Conservation (phyloP, 129 eudicot species). For the Silybum marianum region DNA sequence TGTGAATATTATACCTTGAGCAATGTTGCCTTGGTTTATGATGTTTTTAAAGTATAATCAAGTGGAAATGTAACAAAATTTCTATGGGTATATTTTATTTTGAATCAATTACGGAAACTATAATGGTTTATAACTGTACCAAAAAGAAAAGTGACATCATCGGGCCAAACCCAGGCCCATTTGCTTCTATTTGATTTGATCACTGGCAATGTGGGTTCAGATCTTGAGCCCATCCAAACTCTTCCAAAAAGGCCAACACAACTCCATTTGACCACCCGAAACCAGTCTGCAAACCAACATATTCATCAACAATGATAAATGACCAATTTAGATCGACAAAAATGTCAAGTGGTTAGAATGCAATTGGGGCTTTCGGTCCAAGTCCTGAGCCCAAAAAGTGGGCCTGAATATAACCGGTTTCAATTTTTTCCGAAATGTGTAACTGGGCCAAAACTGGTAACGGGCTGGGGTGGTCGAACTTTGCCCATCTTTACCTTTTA, state of each 20-base stretch:
- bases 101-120: not conserved
- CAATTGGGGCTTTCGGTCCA: not conserved
- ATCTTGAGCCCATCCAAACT: constrained; percentile 93
- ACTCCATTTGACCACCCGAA: constrained; percentile 99
- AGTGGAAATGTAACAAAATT: not conserved
- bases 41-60: not conserved
- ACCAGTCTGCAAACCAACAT: constrained; percentile 69
- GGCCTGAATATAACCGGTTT: not conserved
- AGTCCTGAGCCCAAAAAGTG: not conserved
- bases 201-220: constrained; percentile 53
- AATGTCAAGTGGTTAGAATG: not conserved
- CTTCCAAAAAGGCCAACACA: constrained; percentile 89
- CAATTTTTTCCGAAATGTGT: not conserved
- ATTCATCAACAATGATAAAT: not conserved
- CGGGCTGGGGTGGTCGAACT: not conserved
- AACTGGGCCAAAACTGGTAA: not conserved
- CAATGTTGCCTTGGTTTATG: not conserved
- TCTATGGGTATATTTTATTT: not conserved
- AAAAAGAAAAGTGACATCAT: not conserved
- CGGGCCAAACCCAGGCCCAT: not conserved
- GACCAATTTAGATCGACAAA: not conserved
- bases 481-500: not conserved
- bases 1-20: not conserved
- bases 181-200: not conserved
- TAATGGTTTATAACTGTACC: not conserved